phyloP scores from a whole-genome alignment of 768 basidiomycete genomes.

The Tremella fuciformis region DNA sequence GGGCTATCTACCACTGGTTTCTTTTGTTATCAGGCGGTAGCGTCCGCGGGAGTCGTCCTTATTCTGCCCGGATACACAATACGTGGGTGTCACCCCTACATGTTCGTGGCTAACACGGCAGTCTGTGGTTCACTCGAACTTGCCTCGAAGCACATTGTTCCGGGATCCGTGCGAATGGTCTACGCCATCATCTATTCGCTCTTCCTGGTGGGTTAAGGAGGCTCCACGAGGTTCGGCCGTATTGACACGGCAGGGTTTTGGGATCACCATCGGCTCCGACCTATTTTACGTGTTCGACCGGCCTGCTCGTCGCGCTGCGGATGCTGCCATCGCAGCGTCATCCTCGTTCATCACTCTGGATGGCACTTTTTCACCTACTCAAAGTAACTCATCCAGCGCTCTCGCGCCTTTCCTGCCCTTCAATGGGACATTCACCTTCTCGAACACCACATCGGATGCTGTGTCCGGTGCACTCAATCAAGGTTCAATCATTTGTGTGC shows the following conservation, averaged over 20 bases:
- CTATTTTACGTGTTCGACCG: slow-evolving; percentile 44
- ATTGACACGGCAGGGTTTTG: slow-evolving; percentile 32
- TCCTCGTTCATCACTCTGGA: slow-evolving; percentile 59
- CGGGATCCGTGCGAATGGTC: slow-evolving; percentile 46
- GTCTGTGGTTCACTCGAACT: slow-evolving; percentile 48
- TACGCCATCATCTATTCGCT: slow-evolving; percentile 51
- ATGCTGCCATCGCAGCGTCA: slow-evolving; percentile 58
- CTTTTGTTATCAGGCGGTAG: slow-evolving; percentile 47
- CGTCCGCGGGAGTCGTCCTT: slow-evolving; percentile 40
- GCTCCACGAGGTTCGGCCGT: neutral
- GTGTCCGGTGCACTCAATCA: slow-evolving; percentile 54
- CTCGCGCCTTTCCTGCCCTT: slow-evolving; percentile 48
- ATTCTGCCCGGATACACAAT: slow-evolving; percentile 50
- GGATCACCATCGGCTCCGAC: slow-evolving; percentile 48
- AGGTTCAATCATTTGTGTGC: slow-evolving; percentile 63
- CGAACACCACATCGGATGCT: slow-evolving; percentile 34
- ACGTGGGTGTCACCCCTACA: slow-evolving; percentile 23
- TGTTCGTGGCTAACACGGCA: slow-evolving; percentile 14
- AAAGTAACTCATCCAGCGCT: slow-evolving; percentile 53
- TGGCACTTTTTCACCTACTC: slow-evolving; percentile 68
- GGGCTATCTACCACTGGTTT: slow-evolving; percentile 39
- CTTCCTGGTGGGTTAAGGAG: slow-evolving; percentile 33
- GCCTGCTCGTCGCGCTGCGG: slow-evolving; percentile 23
- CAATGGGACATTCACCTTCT: slow-evolving; percentile 49
- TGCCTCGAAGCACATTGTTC: slow-evolving; percentile 46